Evolutionary conservation across 805 yeast genomes (phyloP).

Genomic region (Nakazawaea peltata): DNA sequence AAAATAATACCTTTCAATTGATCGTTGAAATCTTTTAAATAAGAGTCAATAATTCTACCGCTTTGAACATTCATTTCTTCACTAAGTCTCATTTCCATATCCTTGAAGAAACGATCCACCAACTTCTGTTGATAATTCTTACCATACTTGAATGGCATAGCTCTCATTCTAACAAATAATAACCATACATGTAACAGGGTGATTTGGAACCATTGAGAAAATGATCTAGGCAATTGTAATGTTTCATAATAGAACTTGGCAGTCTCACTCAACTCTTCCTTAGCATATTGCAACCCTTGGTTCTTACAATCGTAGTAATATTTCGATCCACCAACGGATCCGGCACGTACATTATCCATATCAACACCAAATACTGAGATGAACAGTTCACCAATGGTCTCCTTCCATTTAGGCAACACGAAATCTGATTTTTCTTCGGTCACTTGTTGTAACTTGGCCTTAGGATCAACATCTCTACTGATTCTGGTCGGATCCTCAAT

Average conservation of each 20-base stretch:
- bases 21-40: constrained; percentile 82
- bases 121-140: constrained; percentile 86
- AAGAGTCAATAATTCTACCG: constrained; percentile 74
- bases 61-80: constrained; percentile 82
- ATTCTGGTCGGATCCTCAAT: constrained; percentile 26
- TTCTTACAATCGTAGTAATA: constrained; percentile 82
- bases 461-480: constrained; percentile 25
- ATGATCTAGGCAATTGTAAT: constrained; percentile 73
- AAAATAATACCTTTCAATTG: constrained; percentile 86
- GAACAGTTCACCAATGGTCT: constrained; percentile 55
- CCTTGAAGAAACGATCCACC: constrained; percentile 82
- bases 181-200: constrained; percentile 91
- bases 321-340: constrained; percentile 86
- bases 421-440: constrained; percentile 20
- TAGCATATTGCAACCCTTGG: constrained; percentile 74
- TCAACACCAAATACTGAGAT: constrained; percentile 62
- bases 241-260: constrained; percentile 85
- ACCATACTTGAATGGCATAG: constrained; percentile 87
- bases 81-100: constrained; percentile 78
- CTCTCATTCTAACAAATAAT: constrained; percentile 89
- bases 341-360: constrained; percentile 89
- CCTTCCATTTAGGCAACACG: constrained; percentile 39
- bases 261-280: constrained; percentile 60
- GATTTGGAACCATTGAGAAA: constrained; percentile 95
- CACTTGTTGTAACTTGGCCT: constrained; percentile 19